Evolutionary conservation across 73 alveolate species (phyloP).

Genomic region (Uronychia setigera): DNA sequence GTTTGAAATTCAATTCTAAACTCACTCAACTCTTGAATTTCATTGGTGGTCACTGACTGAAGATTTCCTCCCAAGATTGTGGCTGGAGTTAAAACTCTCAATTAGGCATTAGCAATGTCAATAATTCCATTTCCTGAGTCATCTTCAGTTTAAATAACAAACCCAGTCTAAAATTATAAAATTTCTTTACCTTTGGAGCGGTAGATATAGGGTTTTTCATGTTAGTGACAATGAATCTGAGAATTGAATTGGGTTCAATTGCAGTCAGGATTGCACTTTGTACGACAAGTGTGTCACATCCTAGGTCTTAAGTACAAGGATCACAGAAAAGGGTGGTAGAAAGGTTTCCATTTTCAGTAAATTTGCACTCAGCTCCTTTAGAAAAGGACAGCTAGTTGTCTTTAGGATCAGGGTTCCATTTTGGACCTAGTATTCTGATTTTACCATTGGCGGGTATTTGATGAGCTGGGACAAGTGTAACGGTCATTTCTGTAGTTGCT

Average conservation of each 20-base stretch:
- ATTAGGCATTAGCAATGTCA: constrained; percentile 1
- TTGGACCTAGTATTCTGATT: constrained; percentile 7
- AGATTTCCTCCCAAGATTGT: background rate
- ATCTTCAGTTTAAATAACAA: background rate
- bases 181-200: constrained; percentile 32
- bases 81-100: constrained; percentile 11
- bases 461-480: constrained; percentile 8
- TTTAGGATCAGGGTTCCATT: constrained; percentile 16
- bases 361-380: background rate
- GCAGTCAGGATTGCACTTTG: background rate
- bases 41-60: constrained; percentile 3
- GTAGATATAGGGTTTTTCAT: constrained; percentile 25
- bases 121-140: constrained; percentile 10
- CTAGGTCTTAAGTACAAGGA: no score
- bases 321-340: background rate
- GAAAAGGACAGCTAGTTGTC: background rate
- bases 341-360: background rate
- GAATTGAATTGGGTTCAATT: background rate
- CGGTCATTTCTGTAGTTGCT: background rate
- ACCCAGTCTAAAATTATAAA: background rate
- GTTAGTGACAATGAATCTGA: constrained; percentile 1
- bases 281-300: background rate
- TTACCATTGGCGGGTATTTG: background rate
- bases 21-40: background rate
- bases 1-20: background rate